Percentiles rank a stretch among this genome's conserved stretches.
Conservation (phyloP, 164 flowering plant species). For the Chloranthus sessilifolius region DNA sequence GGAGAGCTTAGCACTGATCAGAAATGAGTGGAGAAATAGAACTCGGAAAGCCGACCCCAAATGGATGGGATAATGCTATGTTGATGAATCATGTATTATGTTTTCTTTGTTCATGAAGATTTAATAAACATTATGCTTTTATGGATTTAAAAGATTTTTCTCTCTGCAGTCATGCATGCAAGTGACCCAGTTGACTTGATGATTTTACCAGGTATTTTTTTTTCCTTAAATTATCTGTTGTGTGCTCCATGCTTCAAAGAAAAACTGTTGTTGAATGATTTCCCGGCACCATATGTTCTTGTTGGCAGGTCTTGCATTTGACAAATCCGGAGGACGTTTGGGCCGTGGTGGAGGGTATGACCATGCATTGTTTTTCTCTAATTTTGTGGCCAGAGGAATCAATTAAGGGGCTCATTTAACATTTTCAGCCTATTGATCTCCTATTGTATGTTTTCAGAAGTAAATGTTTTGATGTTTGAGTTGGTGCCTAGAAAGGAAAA, state of each 20-base stretch:
- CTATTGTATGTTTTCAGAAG: background rate
- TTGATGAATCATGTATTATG: too few relatives aligned
- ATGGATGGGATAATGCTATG: too few relatives aligned
- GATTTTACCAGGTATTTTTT: slow-evolving; percentile 67
- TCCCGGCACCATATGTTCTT: too few relatives aligned
- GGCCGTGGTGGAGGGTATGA: slow-evolving; percentile 98
- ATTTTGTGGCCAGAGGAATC: background rate
- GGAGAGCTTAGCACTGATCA: too few relatives aligned
- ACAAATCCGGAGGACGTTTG: slow-evolving; percentile 85
- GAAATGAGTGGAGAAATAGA: too few relatives aligned
- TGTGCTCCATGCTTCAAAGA: background rate
- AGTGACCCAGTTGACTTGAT: slow-evolving; percentile 81
- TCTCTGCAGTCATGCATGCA: slow-evolving; percentile 76
- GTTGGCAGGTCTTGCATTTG: slow-evolving; percentile 85
- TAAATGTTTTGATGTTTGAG: too few relatives aligned
- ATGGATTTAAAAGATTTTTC: slow-evolving; percentile 13
- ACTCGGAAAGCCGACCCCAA: too few relatives aligned
- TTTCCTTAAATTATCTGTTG: slow-evolving; percentile 2
- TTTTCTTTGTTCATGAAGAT: too few relatives aligned
- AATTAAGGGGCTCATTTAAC: background rate
- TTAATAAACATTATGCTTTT: too few relatives aligned
- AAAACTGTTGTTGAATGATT: too few relatives aligned
- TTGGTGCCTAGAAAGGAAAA: too few relatives aligned
- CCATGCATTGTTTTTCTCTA: background rate
- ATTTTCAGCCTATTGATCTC: background rate